Evolutionary conservation across 2,329 filamentous ascomycete genomes (phyloP), one percentile per base, ranked within the genome.

Genomic region (Scleromitrula shiraiana): DNA sequence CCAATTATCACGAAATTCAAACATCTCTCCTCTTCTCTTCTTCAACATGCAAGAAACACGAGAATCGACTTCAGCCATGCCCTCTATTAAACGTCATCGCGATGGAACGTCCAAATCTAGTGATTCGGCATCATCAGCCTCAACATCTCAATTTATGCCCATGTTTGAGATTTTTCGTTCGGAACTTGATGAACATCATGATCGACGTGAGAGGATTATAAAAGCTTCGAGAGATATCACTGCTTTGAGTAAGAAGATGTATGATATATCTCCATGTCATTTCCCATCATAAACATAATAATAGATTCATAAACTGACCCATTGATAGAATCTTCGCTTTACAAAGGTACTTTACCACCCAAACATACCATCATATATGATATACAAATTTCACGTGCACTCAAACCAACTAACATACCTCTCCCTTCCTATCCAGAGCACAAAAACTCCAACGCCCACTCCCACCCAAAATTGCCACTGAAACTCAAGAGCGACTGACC

Each of bases 231-330:
- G 91, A 53, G 93, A 98, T 65, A 86, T 98, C 50, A 98, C 93
- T 6, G 89, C 88, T 0, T 73, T 89, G 46, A 95, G 88, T 68
- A 98, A 98, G 74, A 98, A 97, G 71, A 94, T 97, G 89, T 95
- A 68, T 69, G 75, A 56, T 26, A 1, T 19, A 12, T 22, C 10
- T 41, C 10, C 36, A 14, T 22, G 19, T 22, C 1, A 3, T 14
- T 20, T 26, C 32, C 36, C 15, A n/a, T 39, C 6, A 29, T 17
- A 29, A 39, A 36, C n/a, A n/a, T n/a, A n/a, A n/a, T n/a, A n/a
- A n/a, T n/a, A n/a, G n/a, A n/a, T n/a, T n/a, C n/a, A n/a, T n/a
- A n/a, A n/a, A n/a, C n/a, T n/a, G n/a, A n/a, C n/a, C n/a, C n/a
- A n/a, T n/a, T n/a, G n/a, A n/a, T 53, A 90, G 85, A 50, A 93